Base-by-base conservation (phyloP, 2,329 filamentous ascomycete genomes). In the Ophiostoma quercus region DNA sequence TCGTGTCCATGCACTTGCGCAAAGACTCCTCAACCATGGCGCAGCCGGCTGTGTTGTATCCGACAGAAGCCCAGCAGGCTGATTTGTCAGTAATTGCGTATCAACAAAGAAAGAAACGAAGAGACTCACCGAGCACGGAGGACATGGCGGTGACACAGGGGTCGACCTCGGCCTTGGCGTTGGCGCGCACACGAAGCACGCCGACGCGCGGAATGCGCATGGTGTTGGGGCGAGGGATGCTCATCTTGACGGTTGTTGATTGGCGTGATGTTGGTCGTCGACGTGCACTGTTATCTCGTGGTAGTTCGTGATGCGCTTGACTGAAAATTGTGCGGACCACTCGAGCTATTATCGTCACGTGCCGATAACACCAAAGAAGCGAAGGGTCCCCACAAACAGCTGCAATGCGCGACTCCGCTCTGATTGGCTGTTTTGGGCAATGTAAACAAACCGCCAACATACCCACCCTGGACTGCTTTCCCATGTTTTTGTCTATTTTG, bases 21-120 rank as follows among this genome's bases (percentile, higher is more conserved):
- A 91, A 81, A 68, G 87, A 82, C 70, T 83, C 82, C 79, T 90
- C 87, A 74, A 90, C 77, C 60, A 82, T 81, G 32, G 82, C 82
- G 77, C 87, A 90, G 51, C 86, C 87, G 14, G 83, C 77, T 6
- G 84, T 82, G 77, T 81, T 90, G 79, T 90, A 89, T 66, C 91
- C 91, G 39, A 89, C 86, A 2, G 91, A 94, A 1, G 92, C 92
- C 92, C 92, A 95, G 80, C 92, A 95, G 73, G 90, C 91, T 94
- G 72, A 73, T 14, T 34, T 6, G 39, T 43, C 22, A 60, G 43
- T 8, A 41, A 16, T 34, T 14, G 22, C 7, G 19, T 37, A 22
- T 29, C 19, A 41, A 4, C 34, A 8, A 22, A 34, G 22, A 5
- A 22, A n/a, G 0, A 1, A 14, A 5, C 1, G 41, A 5, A 8